phyloP scores from a whole-genome alignment of 1,139 yeast species.

The Geotrichum carabidarum region DNA sequence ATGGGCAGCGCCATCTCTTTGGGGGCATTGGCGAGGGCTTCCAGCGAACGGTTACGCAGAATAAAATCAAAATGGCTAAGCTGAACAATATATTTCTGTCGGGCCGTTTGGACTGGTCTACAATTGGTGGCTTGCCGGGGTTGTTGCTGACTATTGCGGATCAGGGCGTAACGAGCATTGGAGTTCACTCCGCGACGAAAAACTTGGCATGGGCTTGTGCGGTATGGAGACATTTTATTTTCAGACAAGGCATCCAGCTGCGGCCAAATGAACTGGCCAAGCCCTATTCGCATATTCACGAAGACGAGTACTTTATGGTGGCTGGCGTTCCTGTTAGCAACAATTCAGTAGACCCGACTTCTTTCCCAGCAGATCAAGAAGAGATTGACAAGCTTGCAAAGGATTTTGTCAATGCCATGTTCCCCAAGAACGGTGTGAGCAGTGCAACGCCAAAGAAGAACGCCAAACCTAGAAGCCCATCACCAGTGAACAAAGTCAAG shows the following conservation, averaged over 20 bases:
- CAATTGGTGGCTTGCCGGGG: slow-evolving; percentile 88
- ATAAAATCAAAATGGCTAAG: slow-evolving; percentile 37
- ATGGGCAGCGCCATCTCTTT: slow-evolving; percentile 59
- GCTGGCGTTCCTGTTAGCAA: slow-evolving; percentile 43
- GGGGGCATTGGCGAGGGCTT: slow-evolving; percentile 85
- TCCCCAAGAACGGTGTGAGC: slow-evolving; percentile 13
- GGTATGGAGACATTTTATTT: slow-evolving; percentile 87
- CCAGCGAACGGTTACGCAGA: slow-evolving; percentile 58
- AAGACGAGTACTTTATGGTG: slow-evolving; percentile 52
- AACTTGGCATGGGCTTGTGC: slow-evolving; percentile 51
- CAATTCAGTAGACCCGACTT: neutral
- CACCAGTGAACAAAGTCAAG: neutral
- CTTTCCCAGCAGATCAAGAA: neutral
- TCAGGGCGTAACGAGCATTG: slow-evolving; percentile 54
- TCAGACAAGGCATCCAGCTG: slow-evolving; percentile 66
- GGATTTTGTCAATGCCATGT: slow-evolving; percentile 23
- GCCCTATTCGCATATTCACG: slow-evolving; percentile 26
- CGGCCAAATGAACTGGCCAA: slow-evolving; percentile 7
- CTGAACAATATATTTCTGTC: slow-evolving; percentile 66
- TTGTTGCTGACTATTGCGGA: slow-evolving; percentile 79
- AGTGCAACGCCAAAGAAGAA: neutral
- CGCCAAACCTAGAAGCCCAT: neutral
- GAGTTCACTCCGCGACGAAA: slow-evolving; percentile 45
- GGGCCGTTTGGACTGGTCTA: slow-evolving; percentile 68
- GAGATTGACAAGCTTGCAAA: slow-evolving; percentile 14